Evolutionary conservation across 306 rosid species (phyloP).

Genomic region (Prunus padus): DNA sequence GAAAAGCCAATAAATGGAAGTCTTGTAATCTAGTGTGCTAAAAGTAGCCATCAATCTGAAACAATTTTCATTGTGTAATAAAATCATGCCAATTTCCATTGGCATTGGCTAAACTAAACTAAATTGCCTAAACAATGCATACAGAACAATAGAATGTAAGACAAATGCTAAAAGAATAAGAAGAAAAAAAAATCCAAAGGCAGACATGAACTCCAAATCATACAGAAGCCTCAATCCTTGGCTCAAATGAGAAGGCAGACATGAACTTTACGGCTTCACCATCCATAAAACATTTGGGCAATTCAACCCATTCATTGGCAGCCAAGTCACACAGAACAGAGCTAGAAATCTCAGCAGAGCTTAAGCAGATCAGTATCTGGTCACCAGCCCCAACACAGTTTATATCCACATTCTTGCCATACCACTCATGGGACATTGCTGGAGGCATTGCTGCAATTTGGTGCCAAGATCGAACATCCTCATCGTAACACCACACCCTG

Average conservation of each 20-base stretch:
- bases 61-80: no score
- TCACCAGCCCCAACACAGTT: conserved; percentile 84
- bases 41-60: background rate
- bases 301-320: conserved; percentile 64
- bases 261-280: conserved; percentile 75
- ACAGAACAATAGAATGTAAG: background rate
- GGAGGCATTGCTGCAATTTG: conserved; percentile 87
- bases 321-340: conserved; percentile 61
- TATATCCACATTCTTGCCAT: conserved; percentile 82
- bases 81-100: background rate
- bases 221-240: conserved; percentile 80
- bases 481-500: conserved; percentile 71
- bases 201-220: conserved; percentile 27
- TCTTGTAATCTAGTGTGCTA: background rate
- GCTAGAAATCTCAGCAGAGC: conserved; percentile 54
- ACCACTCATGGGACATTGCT: conserved; percentile 87
- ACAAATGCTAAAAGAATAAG: background rate
- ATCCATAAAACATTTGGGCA: conserved; percentile 63
- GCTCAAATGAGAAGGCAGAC: conserved; percentile 92
- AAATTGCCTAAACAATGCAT: background rate
- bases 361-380: conserved; percentile 70
- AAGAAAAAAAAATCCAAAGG: conserved; percentile 7
- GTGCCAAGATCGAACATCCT: conserved; percentile 58
- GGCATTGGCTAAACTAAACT: no score
- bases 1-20: background rate